Conservation (phyloP, 257 asterid genomes). For the Solanum pennellii region DNA sequence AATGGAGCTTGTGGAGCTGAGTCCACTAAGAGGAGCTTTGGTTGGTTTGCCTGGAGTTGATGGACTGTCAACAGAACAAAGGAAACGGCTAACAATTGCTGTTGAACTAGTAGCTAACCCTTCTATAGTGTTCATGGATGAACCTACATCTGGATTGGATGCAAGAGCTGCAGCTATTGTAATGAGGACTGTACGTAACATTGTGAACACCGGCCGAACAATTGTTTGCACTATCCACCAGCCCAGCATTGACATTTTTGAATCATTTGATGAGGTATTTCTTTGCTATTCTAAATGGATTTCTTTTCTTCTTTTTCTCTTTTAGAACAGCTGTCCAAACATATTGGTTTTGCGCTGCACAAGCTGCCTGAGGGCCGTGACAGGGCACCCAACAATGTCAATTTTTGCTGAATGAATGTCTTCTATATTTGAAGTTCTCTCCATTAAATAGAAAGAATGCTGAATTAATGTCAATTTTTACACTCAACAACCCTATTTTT, state of each 20-base stretch:
- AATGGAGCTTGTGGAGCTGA: constrained; percentile 93
- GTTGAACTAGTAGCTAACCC: constrained; percentile 96
- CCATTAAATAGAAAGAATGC: neutral
- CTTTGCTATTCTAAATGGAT: neutral
- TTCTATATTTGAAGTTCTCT: neutral
- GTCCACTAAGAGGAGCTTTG: constrained; percentile 70
- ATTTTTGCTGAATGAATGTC: neutral
- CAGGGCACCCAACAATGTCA: neutral
- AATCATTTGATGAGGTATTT: constrained; percentile 93
- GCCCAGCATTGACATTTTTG: constrained; percentile 94
- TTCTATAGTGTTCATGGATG: constrained; percentile 89
- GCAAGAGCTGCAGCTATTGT: constrained; percentile 98
- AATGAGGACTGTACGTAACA: constrained; percentile 95
- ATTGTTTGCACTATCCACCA: constrained; percentile 96
- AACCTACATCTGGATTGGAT: constrained; percentile 95
- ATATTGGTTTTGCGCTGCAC: neutral
- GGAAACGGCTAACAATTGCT: constrained; percentile 90
- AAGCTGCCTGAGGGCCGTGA: neutral
- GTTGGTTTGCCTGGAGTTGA: constrained; percentile 94
- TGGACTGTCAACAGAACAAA: constrained; percentile 90
- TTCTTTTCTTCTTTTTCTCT: neutral
- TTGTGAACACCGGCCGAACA: constrained; percentile 90
- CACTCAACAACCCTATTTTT: neutral
- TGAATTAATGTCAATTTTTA: neutral
- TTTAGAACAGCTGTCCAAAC: neutral